Conservation (phyloP, 2,329 filamentous ascomycete species). For the Microdochium nivale region DNA sequence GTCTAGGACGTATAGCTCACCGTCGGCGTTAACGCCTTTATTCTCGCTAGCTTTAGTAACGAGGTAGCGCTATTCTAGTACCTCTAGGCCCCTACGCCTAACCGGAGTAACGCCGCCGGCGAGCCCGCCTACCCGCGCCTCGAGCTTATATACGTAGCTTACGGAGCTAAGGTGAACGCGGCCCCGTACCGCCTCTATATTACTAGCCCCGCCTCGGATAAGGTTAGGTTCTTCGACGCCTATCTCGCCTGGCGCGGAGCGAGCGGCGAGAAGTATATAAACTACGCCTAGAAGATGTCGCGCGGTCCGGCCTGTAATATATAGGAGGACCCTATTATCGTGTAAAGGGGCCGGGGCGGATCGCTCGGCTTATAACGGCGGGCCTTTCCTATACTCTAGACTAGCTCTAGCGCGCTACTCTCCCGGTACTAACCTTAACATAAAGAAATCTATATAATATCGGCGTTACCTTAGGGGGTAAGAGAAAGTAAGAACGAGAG, state of each 20-base stretch:
- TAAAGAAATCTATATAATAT: too few relatives aligned
- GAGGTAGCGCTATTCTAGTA: neutral
- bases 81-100: neutral
- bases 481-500: too few relatives aligned
- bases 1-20: neutral
- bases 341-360: neutral
- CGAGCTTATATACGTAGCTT: neutral
- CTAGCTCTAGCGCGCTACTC: too few relatives aligned
- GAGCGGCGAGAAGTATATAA: neutral
- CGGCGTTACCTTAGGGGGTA: too few relatives aligned
- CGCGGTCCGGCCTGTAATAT: neutral
- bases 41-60: neutral
- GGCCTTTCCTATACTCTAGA: neutral
- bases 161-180: neutral
- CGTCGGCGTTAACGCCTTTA: neutral
- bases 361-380: neutral
- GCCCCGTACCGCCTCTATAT: neutral
- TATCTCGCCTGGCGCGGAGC: neutral
- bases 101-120: neutral
- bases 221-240: neutral
- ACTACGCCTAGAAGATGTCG: neutral
- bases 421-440: too few relatives aligned
- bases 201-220: neutral
- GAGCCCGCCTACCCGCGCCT: neutral
- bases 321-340: neutral